Evolutionary conservation across 768 basidiomycete genomes (phyloP).

Genomic region (Kwoniella europaea): DNA sequence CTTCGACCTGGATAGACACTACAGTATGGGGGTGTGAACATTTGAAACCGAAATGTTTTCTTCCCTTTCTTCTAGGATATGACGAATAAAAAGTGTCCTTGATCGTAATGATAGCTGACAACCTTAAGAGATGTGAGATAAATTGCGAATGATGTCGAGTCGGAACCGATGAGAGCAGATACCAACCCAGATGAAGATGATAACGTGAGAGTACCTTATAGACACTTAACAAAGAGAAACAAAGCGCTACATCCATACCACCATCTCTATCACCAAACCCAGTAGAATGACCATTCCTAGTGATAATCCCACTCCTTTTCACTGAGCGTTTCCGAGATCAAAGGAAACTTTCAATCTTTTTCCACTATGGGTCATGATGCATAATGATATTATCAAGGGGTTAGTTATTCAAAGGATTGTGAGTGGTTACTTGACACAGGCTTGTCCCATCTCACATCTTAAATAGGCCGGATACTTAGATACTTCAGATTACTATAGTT

Average conservation of each 20-base stretch:
- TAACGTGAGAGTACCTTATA: too few relatives aligned
- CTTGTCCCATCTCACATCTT: not conserved
- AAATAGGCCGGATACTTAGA: not conserved
- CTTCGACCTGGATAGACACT: too few relatives aligned
- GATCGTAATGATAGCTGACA: too few relatives aligned
- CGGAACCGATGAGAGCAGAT: too few relatives aligned
- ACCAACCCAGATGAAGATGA: too few relatives aligned
- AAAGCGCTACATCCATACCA: not conserved
- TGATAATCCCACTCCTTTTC: not conserved
- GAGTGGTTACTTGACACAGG: not conserved
- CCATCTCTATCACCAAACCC: not conserved
- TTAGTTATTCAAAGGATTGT: conserved; percentile 2
- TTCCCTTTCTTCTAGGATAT: not conserved
- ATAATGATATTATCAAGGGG: not conserved
- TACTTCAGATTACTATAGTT: not conserved
- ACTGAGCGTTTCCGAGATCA: not conserved
- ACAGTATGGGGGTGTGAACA: too few relatives aligned
- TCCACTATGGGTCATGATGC: not conserved
- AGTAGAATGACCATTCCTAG: not conserved
- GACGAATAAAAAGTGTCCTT: not conserved
- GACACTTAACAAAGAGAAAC: too few relatives aligned
- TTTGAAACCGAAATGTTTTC: not conserved
- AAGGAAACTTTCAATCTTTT: conserved; percentile 3
- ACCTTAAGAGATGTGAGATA: not conserved
- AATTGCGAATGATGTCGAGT: not conserved